Evolutionary conservation across 1,284 basidiomycete genomes (phyloP).

Genomic region (Leccinum solheimii): DNA sequence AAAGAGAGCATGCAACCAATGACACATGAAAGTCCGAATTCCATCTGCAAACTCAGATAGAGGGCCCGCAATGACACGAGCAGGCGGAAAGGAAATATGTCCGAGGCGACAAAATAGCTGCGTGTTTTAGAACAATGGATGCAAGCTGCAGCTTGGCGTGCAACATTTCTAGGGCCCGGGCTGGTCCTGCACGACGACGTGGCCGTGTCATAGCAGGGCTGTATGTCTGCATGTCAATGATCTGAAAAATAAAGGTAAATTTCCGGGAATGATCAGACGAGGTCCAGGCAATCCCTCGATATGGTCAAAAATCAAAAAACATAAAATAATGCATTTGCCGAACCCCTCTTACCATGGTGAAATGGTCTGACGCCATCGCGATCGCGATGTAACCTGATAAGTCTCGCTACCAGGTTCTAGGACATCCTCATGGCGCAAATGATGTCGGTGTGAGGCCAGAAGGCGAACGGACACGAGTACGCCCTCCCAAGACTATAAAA

Average conservation of each 20-base stretch:
- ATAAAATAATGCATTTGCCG: constrained; percentile 29
- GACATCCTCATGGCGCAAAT: constrained; percentile 71
- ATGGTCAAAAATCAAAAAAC: constrained; percentile 23
- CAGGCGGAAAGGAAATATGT: constrained; percentile 9
- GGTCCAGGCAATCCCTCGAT: constrained; percentile 29
- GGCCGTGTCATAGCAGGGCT: constrained; percentile 14
- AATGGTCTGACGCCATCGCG: constrained; percentile 25
- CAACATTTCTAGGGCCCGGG: constrained; percentile 13
- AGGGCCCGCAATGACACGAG: constrained; percentile 17
- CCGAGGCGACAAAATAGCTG: constrained; percentile 11
- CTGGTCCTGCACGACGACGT: constrained; percentile 6
- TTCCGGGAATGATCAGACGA: constrained; percentile 29
- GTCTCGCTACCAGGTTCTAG: constrained; percentile 18
- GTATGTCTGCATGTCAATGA: constrained; percentile 26
- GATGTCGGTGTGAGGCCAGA: constrained; percentile 76
- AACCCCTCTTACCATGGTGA: constrained; percentile 24
- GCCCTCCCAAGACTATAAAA: constrained; percentile 28
- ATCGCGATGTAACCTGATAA: constrained; percentile 31
- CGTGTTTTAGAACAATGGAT: constrained; percentile 14
- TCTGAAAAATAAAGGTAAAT: constrained; percentile 22
- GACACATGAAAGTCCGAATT: constrained; percentile 37
- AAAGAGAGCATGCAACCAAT: constrained; percentile 26
- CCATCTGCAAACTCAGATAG: constrained; percentile 34
- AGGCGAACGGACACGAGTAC: constrained; percentile 20
- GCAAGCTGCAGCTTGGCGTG: constrained; percentile 7